These are phyloP conservation scores for Saccharomyces eubayanus DNA, from an alignment of 805 yeast genomes.

Conservation along the genomic window DNA sequence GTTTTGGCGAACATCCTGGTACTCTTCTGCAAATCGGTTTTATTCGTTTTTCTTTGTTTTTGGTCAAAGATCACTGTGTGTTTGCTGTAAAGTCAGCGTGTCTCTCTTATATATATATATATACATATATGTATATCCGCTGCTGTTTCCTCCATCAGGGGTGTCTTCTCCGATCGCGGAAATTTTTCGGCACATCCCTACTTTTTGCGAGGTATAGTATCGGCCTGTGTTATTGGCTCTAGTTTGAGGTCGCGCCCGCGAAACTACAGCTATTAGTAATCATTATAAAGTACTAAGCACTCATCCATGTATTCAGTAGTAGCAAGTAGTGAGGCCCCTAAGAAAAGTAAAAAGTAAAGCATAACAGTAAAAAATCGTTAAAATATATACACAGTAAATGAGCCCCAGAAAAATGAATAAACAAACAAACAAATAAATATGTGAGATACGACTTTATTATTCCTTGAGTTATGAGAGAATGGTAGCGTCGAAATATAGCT, in stretches of 20 bases:
- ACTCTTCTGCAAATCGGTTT: not conserved
- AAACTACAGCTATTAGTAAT: not conserved
- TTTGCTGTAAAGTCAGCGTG: not conserved
- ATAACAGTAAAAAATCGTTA: not conserved
- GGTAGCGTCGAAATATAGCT: conserved; percentile 74
- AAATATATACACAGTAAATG: not conserved
- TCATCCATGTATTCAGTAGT: too few species aligned
- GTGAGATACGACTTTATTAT: not conserved
- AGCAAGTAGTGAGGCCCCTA: not conserved
- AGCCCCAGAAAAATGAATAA: not conserved
- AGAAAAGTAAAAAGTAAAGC: not conserved
- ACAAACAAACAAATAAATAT: not conserved
- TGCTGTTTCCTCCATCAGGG: not conserved
- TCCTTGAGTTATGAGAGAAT: conserved; percentile 7
- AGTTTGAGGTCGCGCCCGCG: not conserved
- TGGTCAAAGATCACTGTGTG: too few species aligned
- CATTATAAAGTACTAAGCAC: not conserved
- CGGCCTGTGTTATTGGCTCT: not conserved
- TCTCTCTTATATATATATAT: not conserved
- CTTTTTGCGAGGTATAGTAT: not conserved
- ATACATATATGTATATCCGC: too few species aligned
- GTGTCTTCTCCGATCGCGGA: not conserved
- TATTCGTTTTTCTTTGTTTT: not conserved
- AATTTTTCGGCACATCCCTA: not conserved
- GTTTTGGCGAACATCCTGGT: not conserved